A percentile compares a stretch with the other conserved stretches of the same genome.
phyloP scores from a whole-genome alignment of 495 filamentous ascomycete species.

The Acidiella bohemica region DNA sequence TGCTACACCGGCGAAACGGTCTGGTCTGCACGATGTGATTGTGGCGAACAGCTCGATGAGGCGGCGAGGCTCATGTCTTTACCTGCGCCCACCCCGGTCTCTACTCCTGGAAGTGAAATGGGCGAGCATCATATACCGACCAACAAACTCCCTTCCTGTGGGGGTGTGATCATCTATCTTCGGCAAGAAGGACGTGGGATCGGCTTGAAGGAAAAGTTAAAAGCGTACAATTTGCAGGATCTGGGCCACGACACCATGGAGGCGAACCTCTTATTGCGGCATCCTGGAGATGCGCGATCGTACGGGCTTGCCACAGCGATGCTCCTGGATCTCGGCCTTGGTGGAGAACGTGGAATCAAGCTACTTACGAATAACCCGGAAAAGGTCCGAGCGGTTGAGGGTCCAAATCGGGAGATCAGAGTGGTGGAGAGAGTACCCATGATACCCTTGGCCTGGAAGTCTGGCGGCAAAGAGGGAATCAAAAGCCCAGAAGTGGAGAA shows the following conservation, averaged over 20 bases:
- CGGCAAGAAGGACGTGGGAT: constrained; percentile 94
- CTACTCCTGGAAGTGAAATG: constrained; percentile 11
- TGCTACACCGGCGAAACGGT: constrained; percentile 98
- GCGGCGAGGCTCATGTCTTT: constrained; percentile 87
- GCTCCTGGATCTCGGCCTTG: constrained; percentile 69
- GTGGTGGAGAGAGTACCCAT: constrained; percentile 88
- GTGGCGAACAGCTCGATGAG: constrained; percentile 94
- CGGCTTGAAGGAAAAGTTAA: constrained; percentile 85
- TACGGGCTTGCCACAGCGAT: constrained; percentile 95
- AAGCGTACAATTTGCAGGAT: constrained; percentile 96
- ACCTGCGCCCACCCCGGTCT: constrained; percentile 27
- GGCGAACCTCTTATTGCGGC: constrained; percentile 78
- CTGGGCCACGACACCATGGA: constrained; percentile 91
- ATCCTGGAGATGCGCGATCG: constrained; percentile 86
- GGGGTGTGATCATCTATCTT: constrained; percentile 88
- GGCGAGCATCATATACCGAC: constrained; percentile 1
- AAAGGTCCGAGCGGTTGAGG: constrained; percentile 89
- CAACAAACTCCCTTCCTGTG: constrained; percentile 34
- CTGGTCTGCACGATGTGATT: constrained; percentile 95
- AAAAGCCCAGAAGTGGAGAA: constrained; percentile 78
- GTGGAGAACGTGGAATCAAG: constrained; percentile 54
- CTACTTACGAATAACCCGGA: constrained; percentile 97
- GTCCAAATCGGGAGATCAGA: constrained; percentile 69
- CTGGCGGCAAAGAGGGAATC: constrained; percentile 66
- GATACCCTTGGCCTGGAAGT: constrained; percentile 89